Evolutionary conservation across 345 rosid genomes (phyloP), one percentile per base, ranked within the genome.

Genomic region (Eucalyptus regnans): DNA sequence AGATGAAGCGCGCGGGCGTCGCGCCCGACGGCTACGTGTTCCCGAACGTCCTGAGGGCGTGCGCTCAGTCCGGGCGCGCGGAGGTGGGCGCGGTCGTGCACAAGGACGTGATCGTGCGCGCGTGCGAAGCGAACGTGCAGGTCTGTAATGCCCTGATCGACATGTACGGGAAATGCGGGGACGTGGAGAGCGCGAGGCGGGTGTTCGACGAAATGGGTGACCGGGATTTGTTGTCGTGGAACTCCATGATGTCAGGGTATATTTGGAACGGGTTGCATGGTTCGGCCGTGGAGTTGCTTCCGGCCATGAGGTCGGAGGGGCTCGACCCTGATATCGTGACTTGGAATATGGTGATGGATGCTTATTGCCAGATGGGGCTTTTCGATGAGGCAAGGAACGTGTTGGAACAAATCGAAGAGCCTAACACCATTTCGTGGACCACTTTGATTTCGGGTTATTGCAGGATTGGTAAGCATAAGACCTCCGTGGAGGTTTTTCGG

Each of bases 171-270:
- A 91, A 91, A 85, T 91, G 93, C 50, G 85, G 86, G 48, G 90
- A 91, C 84, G 62, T 89, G 12, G 31, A 23, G 88, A 88, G 92
- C 81, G 89, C 89, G 25, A 62, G 88, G 89, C 46, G 71, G 91
- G 92, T 92, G 86, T 88, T 91, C 87, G 92, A 93, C 87, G 90
- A 89, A 87, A 92, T 92, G 91, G 87, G n/a, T 6, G 91, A 84
- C 13, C 88, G 90, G 46, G 93, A 93, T 92, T 80, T 93, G 89
- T 83, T 88, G 79, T 91, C 94, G 2, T 93, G 94, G 94, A 93
- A 93, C 86, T 90, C 90, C 41, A 87, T 93, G 91, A 89, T 93
- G 76, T 92, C 92, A 7, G 92, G 90, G 41, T 93, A 81, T 88
- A 89, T 89, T 49, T 66, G 60, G 49, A 91, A 90, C 64, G 93